phyloP scores from a whole-genome alignment of 169 alveolate genomes.

The Babesia microti region DNA sequence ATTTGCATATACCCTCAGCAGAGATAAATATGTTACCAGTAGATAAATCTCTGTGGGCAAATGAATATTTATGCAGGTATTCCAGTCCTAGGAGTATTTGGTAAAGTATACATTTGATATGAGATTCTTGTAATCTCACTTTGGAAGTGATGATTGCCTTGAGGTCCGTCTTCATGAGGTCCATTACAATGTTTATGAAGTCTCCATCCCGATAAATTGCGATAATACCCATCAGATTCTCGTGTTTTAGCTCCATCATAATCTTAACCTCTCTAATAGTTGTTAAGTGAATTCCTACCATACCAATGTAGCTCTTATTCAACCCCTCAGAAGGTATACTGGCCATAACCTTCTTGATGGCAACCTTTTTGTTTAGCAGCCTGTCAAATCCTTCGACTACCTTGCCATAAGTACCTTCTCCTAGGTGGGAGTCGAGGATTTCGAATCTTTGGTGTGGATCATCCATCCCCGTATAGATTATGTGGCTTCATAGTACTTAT shows the following conservation, averaged over 20 bases:
- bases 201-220: slow-evolving; percentile 75
- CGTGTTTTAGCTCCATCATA: slow-evolving; percentile 76
- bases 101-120: slow-evolving; percentile 70
- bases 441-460: slow-evolving; percentile 44
- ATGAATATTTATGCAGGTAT: slow-evolving; percentile 53
- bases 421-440: slow-evolving; percentile 71
- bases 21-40: slow-evolving; percentile 73
- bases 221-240: slow-evolving; percentile 71
- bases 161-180: slow-evolving; percentile 83
- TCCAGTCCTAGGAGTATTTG: slow-evolving; percentile 63
- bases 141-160: slow-evolving; percentile 75
- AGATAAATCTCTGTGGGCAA: slow-evolving; percentile 71
- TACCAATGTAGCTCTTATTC: slow-evolving; percentile 64
- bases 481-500: too few relatives aligned
- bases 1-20: slow-evolving; percentile 62
- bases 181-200: slow-evolving; percentile 78
- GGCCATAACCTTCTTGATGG: slow-evolving; percentile 81
- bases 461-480: too few relatives aligned
- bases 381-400: slow-evolving; percentile 85
- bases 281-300: slow-evolving; percentile 78
- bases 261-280: slow-evolving; percentile 83
- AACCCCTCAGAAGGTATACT: slow-evolving; percentile 55
- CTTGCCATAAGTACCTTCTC: slow-evolving; percentile 95
- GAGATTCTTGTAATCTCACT: slow-evolving; percentile 73
- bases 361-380: slow-evolving; percentile 61